phyloP scores from a whole-genome alignment of 768 basidiomycete genomes.

The Lactarius hatsudake region DNA sequence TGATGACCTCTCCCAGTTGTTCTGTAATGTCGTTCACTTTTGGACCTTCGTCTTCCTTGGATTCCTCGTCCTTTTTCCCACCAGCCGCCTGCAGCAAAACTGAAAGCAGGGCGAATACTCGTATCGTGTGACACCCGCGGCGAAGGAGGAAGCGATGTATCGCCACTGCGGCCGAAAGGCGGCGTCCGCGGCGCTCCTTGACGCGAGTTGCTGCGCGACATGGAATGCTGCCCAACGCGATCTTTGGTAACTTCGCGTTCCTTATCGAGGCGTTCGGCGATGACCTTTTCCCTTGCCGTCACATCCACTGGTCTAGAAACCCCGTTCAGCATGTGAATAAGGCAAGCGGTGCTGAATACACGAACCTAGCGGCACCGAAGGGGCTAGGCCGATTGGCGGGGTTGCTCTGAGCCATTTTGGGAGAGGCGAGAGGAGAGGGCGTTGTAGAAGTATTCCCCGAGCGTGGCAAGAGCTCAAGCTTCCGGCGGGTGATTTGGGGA shows the following conservation, averaged over 20 bases:
- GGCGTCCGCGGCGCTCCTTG: constrained; percentile 34
- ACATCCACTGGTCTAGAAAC: constrained; percentile 77
- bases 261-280: constrained; percentile 66
- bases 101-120: constrained; percentile 67
- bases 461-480: constrained; percentile 84
- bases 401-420: constrained; percentile 55
- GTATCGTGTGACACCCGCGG: constrained; percentile 31
- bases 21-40: constrained; percentile 31
- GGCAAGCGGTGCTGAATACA: constrained; percentile 12
- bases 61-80: constrained; percentile 39
- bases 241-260: constrained; percentile 49
- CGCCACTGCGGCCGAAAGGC: constrained; percentile 23
- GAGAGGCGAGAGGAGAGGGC: constrained; percentile 76
- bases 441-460: constrained; percentile 62
- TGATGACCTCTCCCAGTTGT: constrained; percentile 39
- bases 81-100: constrained; percentile 77
- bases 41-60: constrained; percentile 24
- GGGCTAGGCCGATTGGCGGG: constrained; percentile 57
- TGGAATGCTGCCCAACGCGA: constrained; percentile 38
- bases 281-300: constrained; percentile 68
- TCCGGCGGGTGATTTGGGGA: constrained; percentile 73
- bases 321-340: constrained; percentile 1
- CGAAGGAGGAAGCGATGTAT: constrained; percentile 24
- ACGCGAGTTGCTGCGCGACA: constrained; percentile 44
- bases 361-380: constrained; percentile 83